Evolutionary conservation across 2,329 filamentous ascomycete species (phyloP), one percentile per base, ranked within the genome.

Genomic region (Parafenestella ontariensis): DNA sequence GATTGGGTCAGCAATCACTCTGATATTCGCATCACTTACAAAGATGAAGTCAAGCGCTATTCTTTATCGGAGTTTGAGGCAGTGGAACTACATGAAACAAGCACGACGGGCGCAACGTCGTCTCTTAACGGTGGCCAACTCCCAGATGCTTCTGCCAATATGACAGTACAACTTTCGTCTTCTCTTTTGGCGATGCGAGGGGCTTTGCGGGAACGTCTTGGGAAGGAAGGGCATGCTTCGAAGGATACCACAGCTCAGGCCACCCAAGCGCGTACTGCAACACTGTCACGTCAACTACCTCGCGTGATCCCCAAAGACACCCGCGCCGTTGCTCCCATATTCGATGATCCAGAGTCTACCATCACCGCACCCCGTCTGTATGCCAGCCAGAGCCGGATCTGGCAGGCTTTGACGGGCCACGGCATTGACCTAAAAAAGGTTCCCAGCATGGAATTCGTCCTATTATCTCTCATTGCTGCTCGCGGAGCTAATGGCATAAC

Each of bases 331-430:
- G 54, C 44, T 3, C 64, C 68, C 15, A 48, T 65, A 8, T 74
- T 74, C 37, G 69, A 74, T 46, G 66, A 70, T 10, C 64, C 66
- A 5, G 49, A 61, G 18, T 36, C 56, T 1, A 55, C 54, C 6
- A 62, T 57, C 18, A 62, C 60, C 9, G 59, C 62, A 4, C 71
- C 71, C 21, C 69, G 71, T 7, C 53, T 75, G 3, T 80, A 59
- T 64, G 82, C 84, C 7, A 85, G 80, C 6, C 77, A 83, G 58
- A 80, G 85, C 47, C 78, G 84, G 31, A 81, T 83, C 23, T 89
- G 86, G 85, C 77, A 82, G 51, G 83, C 85, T 8, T 74, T 88
- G 46, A 79, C 86, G 11, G 86, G 85, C 1, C 86, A 88, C 70
- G 79, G 79, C 18, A 79, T 82, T 21, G 85, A 89, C 62, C 73